Percentiles rank a stretch among this genome's conserved stretches.
Evolutionary conservation across 192 early-diverging fungal species (phyloP).

Genomic region (Cladochytrium replicatum): DNA sequence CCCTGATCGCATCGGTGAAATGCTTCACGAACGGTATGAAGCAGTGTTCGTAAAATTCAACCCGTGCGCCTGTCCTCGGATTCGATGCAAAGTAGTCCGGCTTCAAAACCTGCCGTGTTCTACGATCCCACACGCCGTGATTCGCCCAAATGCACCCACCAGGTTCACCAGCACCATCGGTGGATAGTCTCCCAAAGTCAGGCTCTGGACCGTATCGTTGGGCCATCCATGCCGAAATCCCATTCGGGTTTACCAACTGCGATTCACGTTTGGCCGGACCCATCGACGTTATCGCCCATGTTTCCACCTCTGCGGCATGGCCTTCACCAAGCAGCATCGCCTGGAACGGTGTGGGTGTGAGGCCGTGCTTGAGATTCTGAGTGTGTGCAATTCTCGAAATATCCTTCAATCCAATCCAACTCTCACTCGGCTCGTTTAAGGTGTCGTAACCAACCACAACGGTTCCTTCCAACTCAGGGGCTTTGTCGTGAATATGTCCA

Average conservation of each 20-base stretch:
- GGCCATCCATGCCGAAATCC: conserved; percentile 11
- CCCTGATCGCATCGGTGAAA: conserved; percentile 52
- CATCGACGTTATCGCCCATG: conserved; percentile 56
- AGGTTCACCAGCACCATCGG: conserved; percentile 31
- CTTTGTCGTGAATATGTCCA: conserved; percentile 23
- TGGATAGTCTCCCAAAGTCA: background rate
- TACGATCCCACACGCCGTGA: conserved; percentile 61
- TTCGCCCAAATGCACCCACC: conserved; percentile 51
- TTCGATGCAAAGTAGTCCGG: conserved; percentile 55
- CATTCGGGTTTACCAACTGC: conserved; percentile 33
- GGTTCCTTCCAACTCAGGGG: conserved; percentile 34
- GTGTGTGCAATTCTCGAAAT: conserved; percentile 36
- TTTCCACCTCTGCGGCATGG: conserved; percentile 35
- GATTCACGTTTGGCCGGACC: conserved; percentile 42
- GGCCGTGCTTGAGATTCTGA: conserved; percentile 48
- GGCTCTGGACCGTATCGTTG: background rate
- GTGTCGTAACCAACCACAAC: conserved; percentile 68
- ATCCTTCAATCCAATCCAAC: conserved; percentile 48
- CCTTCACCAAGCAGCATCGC: conserved; percentile 59
- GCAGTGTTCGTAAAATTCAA: conserved; percentile 54
- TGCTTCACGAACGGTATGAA: conserved; percentile 62
- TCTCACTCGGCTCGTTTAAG: conserved; percentile 53
- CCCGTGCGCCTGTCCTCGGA: conserved; percentile 43
- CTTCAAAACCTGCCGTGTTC: conserved; percentile 15
- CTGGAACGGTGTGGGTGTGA: conserved; percentile 60